These are phyloP conservation scores for Ceratonia siliqua DNA, from an alignment of 306 rosid genomes.

Conservation along the genomic window DNA sequence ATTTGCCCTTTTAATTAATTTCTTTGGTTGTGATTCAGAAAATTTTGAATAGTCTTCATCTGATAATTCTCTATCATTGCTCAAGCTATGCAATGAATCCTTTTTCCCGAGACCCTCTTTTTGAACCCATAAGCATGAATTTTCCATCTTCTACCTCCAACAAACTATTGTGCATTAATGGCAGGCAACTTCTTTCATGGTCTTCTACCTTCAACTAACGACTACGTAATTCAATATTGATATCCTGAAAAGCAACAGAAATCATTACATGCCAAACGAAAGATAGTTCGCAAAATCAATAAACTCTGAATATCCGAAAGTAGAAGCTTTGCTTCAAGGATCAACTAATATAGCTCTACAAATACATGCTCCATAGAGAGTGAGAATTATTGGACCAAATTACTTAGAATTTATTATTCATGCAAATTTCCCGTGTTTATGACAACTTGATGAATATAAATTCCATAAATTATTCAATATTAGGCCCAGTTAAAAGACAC, in stretches of 20 bases:
- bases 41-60: conserved; percentile 46
- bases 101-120: conserved; percentile 43
- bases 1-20: conserved; percentile 54
- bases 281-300: not conserved
- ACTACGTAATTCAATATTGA: not conserved
- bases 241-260: conserved; percentile 31
- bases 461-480: not conserved
- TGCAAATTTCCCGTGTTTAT: not conserved
- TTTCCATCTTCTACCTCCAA: conserved; percentile 61
- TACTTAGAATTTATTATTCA: not conserved
- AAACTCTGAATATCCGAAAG: not conserved
- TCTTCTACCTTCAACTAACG: conserved; percentile 34
- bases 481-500: conserved; percentile 8
- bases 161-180: conserved; percentile 30
- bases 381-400: conserved; percentile 12
- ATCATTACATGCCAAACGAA: conserved; percentile 12
- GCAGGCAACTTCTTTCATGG: conserved; percentile 31
- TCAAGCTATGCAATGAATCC: conserved; percentile 40
- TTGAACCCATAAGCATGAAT: conserved; percentile 40
- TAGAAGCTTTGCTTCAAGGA: conserved; percentile 17
- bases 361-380: not conserved
- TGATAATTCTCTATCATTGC: conserved; percentile 47
- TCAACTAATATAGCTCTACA: conserved; percentile 13
- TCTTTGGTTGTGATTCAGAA: conserved; percentile 48
- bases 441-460: not conserved